Conservation (phyloP, 352 stramenopile genomes). For the Pythium sp. region DNA sequence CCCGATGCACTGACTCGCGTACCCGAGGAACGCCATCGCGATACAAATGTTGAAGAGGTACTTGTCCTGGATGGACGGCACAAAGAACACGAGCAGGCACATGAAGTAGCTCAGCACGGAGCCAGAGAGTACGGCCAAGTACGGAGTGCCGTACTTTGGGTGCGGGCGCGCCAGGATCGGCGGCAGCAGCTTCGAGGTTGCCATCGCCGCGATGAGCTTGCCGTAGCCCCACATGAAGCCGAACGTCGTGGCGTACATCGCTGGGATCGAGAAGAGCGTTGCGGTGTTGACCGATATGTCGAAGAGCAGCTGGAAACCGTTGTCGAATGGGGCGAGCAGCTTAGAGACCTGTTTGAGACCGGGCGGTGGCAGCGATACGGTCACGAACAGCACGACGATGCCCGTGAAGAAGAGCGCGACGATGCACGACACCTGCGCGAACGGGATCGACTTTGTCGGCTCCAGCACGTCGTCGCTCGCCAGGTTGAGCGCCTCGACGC, state of each 20-base stretch:
- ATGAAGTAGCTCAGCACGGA: slow-evolving; percentile 25
- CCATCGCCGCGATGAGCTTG: slow-evolving; percentile 34
- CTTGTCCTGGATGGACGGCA: slow-evolving; percentile 14
- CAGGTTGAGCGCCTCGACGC: slow-evolving; percentile 28
- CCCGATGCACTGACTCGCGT: slow-evolving; percentile 29
- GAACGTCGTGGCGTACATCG: slow-evolving; percentile 32
- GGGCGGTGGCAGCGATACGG: slow-evolving; percentile 21
- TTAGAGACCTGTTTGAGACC: slow-evolving; percentile 25
- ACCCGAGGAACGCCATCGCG: slow-evolving; percentile 26
- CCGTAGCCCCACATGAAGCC: slow-evolving; percentile 38
- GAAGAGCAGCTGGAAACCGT: slow-evolving; percentile 30
- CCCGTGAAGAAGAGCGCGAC: slow-evolving; percentile 21
- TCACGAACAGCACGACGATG: slow-evolving; percentile 25
- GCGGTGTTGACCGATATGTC: slow-evolving; percentile 21
- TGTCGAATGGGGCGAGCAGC: slow-evolving; percentile 28
- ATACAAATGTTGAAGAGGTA: slow-evolving; percentile 39
- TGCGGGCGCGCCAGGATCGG: slow-evolving; percentile 13
- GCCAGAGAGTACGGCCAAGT: slow-evolving; percentile 20
- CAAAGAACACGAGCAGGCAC: slow-evolving; percentile 25
- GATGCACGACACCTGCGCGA: slow-evolving; percentile 24
- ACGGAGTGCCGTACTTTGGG: slow-evolving; percentile 19
- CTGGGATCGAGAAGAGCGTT: slow-evolving; percentile 33
- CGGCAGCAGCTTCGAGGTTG: slow-evolving; percentile 31
- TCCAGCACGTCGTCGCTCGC: slow-evolving; percentile 24
- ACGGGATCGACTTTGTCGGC: slow-evolving; percentile 20